Evolutionary conservation across 768 basidiomycete species (phyloP).

Genomic region (Hirschioporus abietinus): DNA sequence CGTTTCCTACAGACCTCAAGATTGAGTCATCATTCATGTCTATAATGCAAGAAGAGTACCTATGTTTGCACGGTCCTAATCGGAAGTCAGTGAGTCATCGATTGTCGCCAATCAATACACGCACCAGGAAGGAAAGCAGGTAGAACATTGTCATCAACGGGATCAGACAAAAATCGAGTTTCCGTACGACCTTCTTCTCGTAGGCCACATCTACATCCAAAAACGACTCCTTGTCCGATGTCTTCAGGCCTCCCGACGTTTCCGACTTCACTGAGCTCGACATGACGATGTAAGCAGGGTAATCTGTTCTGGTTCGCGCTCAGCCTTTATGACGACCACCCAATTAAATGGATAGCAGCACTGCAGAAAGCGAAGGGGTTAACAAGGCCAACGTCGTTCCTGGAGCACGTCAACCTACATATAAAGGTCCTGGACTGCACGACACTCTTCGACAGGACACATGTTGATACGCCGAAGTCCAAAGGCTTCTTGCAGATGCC

Average conservation of each 20-base stretch:
- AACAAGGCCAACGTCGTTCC: background rate
- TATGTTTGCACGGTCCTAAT: slow-evolving; percentile 2
- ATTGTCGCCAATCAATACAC: slow-evolving; percentile 14
- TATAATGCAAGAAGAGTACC: background rate
- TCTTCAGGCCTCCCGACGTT: background rate
- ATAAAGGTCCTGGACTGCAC: background rate
- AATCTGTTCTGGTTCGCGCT: no score
- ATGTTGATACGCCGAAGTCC: background rate
- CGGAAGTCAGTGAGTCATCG: background rate
- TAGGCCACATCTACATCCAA: slow-evolving; percentile 26
- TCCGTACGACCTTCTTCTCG: slow-evolving; percentile 41
- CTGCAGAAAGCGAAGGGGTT: background rate
- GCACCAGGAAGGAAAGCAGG: slow-evolving; percentile 48
- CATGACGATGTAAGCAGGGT: background rate
- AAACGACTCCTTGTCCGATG: background rate
- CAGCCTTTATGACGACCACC: background rate
- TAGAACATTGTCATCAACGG: slow-evolving; percentile 47
- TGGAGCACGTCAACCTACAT: background rate
- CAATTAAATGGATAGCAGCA: background rate
- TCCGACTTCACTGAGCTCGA: background rate
- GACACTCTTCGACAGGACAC: background rate
- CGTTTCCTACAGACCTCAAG: slow-evolving; percentile 19
- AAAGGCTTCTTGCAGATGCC: background rate
- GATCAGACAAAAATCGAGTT: slow-evolving; percentile 43
- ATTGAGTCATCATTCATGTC: background rate